phyloP scores from a whole-genome alignment of 1,139 yeast species.

The Nakaseomyces bracarensis region DNA sequence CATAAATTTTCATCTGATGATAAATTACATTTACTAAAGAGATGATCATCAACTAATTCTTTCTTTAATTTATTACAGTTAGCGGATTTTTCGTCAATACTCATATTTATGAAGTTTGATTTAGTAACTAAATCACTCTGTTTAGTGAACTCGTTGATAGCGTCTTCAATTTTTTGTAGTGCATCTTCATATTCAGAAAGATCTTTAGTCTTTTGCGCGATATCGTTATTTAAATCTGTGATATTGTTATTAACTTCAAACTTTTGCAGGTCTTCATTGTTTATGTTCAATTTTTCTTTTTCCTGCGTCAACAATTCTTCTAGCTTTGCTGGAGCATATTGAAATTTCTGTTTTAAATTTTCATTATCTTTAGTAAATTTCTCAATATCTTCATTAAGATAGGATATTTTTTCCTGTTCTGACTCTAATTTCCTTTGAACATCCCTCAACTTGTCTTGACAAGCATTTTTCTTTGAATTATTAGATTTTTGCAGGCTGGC shows the following conservation, averaged over 20 bases:
- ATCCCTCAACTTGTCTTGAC: background rate
- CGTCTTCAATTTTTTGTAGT: conserved; percentile 46
- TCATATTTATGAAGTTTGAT: conserved; percentile 35
- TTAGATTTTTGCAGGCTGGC: background rate
- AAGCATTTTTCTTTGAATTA: background rate
- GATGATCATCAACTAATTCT: conserved; percentile 14
- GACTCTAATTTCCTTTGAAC: background rate
- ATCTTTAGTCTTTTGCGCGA: conserved; percentile 36
- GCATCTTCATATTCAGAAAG: conserved; percentile 43
- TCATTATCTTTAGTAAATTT: conserved; percentile 14
- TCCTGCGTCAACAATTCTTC: conserved; percentile 14
- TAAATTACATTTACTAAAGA: conserved; percentile 13
- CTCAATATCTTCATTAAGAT: conserved; percentile 12
- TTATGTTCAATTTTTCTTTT: conserved; percentile 13
- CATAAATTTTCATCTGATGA: conserved; percentile 15
- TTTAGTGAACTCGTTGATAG: conserved; percentile 44
- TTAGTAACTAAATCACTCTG: conserved; percentile 55
- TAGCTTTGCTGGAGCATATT: conserved; percentile 29
- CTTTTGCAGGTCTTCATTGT: conserved; percentile 30
- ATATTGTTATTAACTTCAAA: conserved; percentile 33
- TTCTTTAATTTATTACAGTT: conserved; percentile 15
- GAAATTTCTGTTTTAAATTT: conserved; percentile 28
- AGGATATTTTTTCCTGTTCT: conserved; percentile 1
- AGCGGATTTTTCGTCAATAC: conserved; percentile 16
- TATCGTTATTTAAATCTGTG: conserved; percentile 33